A percentile compares a stretch with the other conserved stretches of the same genome.
Evolutionary conservation across 2,329 filamentous ascomycete genomes (phyloP).

Genomic region (Hysterium pulicare): DNA sequence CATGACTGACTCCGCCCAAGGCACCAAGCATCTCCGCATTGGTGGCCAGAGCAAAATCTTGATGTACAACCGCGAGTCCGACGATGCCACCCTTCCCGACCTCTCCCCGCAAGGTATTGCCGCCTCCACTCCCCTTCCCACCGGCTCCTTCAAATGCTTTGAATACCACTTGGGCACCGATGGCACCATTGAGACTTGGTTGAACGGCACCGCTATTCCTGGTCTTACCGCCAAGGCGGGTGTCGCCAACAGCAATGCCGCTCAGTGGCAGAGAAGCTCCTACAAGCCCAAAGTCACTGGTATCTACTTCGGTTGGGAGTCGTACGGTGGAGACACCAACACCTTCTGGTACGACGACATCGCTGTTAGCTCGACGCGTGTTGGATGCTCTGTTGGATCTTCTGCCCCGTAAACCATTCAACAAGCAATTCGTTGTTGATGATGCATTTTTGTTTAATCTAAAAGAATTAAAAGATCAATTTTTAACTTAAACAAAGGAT

Average conservation of each 20-base stretch:
- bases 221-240: constrained; percentile 51
- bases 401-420: too few relatives aligned
- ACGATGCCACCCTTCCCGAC: constrained; percentile 61
- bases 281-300: constrained; percentile 53
- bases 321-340: constrained; percentile 58
- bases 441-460: too few relatives aligned
- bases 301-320: constrained; percentile 63
- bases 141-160: constrained; percentile 56
- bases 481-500: too few relatives aligned
- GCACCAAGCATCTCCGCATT: constrained; percentile 61
- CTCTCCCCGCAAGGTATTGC: constrained; percentile 59
- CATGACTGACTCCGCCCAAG: constrained; percentile 58
- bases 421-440: too few relatives aligned
- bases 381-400: too few relatives aligned
- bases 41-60: constrained; percentile 59
- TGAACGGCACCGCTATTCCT: constrained; percentile 51
- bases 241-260: constrained; percentile 50
- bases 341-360: constrained; percentile 65
- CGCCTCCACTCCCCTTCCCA: constrained; percentile 50
- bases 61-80: constrained; percentile 63
- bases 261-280: constrained; percentile 51
- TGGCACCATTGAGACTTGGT: constrained; percentile 59
- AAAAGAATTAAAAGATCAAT: too few relatives aligned
- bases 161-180: constrained; percentile 60
- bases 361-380: too few relatives aligned